Base-by-base conservation (phyloP, 495 filamentous ascomycete genomes). In the Penicillium waksmanii region DNA sequence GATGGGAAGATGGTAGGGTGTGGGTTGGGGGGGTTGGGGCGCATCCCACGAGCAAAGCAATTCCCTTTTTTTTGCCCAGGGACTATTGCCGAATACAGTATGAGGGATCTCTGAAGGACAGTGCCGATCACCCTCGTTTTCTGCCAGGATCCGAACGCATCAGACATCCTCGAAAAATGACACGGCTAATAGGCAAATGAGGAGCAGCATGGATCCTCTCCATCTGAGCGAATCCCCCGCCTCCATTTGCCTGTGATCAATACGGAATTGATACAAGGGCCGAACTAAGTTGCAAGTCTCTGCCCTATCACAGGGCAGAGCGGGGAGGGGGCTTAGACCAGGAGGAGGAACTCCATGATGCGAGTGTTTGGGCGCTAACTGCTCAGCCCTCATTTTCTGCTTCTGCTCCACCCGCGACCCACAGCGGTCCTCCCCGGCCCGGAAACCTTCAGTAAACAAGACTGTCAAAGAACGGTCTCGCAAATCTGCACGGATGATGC, bases 341-440 rank as follows among this genome's bases (percentile, higher is more conserved):
- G 58, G 59, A 60, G 55, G 60, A 65, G 67, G 58, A 61, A 61
- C 40, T 44, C 46, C 46, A 66, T 61, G 55, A 57, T 62, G 64
- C 58, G 61, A 58, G 47, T 52, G 61, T 55, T 54, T 36, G 53
- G 58, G 61, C 64, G 61, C 61, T 60, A 63, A 61, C 31, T 48
- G 57, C 40, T 64, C 57, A 66, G 66, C 56, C 55, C 52, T 68
- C 57, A 47, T 63, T 58, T 58, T 57, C 17, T 44, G 42, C 13
- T 49, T 60, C 11, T 38, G 18, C 60, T 68, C 60, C 66, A 63
- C 63, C 62, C 31, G 19, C 21, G 65, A 65, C 63, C 68, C 68
- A 69, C 68, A 62, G 59, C 68, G 68, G 66, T 71, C 63, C 66
- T 63, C 66, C 55, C 64, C 68, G 68, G 61, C 17, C 68, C 68